Conservation (phyloP, 306 rosid species). For the Pyrus communis region DNA sequence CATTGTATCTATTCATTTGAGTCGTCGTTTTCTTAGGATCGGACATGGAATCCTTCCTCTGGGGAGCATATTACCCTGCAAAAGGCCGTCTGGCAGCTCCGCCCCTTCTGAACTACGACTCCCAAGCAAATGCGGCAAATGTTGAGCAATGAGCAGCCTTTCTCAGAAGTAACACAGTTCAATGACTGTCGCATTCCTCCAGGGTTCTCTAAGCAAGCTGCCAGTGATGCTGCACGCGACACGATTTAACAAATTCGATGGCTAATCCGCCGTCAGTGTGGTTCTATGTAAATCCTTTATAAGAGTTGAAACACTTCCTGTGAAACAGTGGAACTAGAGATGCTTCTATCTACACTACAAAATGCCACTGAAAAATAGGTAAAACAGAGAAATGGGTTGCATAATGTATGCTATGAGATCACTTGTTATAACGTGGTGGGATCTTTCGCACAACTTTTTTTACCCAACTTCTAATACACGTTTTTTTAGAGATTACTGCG, state of each 20-base stretch:
- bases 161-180: background rate
- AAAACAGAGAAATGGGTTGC: too few species aligned
- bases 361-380: too few species aligned
- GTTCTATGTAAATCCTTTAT: background rate
- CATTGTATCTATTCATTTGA: background rate
- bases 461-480: too few species aligned
- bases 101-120: background rate
- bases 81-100: background rate
- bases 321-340: too few species aligned
- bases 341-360: too few species aligned
- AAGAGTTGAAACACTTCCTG: too few species aligned
- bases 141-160: background rate
- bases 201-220: background rate
- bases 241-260: background rate
- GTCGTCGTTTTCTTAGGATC: background rate
- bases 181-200: background rate
- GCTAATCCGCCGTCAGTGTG: background rate
- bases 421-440: too few species aligned
- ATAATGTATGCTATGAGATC: too few species aligned
- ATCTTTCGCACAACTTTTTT: too few species aligned
- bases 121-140: background rate
- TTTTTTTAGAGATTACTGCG: fast-evolving
- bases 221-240: background rate
- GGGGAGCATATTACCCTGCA: constrained; percentile 3
- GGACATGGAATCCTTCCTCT: background rate